Base-by-base conservation (phyloP, 176 grass and related monocot genomes). In the Paspalum notatum region DNA sequence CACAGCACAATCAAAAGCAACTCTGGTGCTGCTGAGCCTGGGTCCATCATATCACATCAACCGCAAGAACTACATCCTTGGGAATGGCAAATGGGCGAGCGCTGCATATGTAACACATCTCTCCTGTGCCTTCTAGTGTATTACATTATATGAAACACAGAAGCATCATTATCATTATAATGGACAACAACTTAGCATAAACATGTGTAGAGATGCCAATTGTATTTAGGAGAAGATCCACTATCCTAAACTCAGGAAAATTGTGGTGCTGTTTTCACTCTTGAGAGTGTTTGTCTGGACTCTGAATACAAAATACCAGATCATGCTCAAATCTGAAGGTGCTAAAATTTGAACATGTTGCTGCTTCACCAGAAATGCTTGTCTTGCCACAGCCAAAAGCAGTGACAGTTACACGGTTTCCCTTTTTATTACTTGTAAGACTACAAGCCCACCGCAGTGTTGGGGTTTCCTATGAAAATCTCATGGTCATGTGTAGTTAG, bases 371-470 rank as follows among this genome's bases (percentile, higher is more conserved):
- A 73, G 56, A 18, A 68, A 53, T 21, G 18, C 48, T 47, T 43
- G 26, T 21, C 75, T 42, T 61, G 59, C 62, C 3, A 7, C 76
- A 80, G 13, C 62, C 24, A 22, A 55, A 32, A 40, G n/a, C 9
- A 75, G 38, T 75, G 26, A 11, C 17, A 20, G 20, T 12, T 21
- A 80, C 32, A 32, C 18, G 24, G 16, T 71, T 38, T 7, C 12
- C 46, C 53, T 68, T 48, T 62, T 86, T 41, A 75, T 81, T 86
- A 42, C 37, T 61, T 17, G 16, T 18, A 50, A 61, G 2, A 44
- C 16, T 69, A 45, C 62, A 76, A 52, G 62, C 53, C 24, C 44
- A 45, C 44, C 25, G 7, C 42, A 62, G 32, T 32, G 62, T 4
- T 63, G 32, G 12, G n/a, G 58, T 54, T 39, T 32, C 32, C 49